phyloP scores from a whole-genome alignment of 2,329 filamentous ascomycete species.

The Aspergillus brunneoviolaceus region DNA sequence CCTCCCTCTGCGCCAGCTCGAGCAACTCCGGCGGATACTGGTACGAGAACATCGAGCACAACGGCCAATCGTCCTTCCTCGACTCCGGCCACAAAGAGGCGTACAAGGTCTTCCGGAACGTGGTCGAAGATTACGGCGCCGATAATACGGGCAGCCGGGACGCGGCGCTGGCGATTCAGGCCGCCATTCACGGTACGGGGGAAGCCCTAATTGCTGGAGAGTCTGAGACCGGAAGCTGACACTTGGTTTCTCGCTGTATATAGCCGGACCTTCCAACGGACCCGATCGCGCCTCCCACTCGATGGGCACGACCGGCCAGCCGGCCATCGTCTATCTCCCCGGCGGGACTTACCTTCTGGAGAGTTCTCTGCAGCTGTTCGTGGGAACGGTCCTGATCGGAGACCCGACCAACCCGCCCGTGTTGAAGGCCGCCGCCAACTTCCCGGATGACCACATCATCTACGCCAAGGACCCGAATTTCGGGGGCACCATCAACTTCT shows the following conservation, averaged over 20 bases:
- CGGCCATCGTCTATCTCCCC: constrained; percentile 33
- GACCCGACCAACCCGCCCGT: constrained; percentile 48
- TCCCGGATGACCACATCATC: constrained; percentile 56
- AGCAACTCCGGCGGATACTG: constrained; percentile 21
- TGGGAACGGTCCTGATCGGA: constrained; percentile 40
- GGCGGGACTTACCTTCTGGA: constrained; percentile 30
- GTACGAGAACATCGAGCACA: constrained; percentile 31
- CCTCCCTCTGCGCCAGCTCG: constrained; percentile 2
- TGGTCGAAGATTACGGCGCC: constrained; percentile 34
- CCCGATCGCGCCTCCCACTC: constrained; percentile 24
- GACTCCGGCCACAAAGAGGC: constrained; percentile 23
- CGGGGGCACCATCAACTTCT: constrained; percentile 35
- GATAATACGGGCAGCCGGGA: constrained; percentile 34
- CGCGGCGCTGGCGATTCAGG: constrained; percentile 30
- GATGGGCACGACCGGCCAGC: constrained; percentile 32
- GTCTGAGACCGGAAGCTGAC: neutral
- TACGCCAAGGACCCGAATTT: constrained; percentile 46
- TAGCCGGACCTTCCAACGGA: constrained; percentile 27
- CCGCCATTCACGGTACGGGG: constrained; percentile 29
- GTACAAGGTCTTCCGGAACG: constrained; percentile 38
- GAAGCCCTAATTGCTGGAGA: too few relatives aligned
- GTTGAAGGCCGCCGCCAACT: constrained; percentile 54
- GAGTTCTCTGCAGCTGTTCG: constrained; percentile 26
- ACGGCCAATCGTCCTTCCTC: constrained; percentile 31
- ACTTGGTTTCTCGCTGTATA: neutral